A percentile compares a stretch with the other conserved stretches of the same genome.
Evolutionary conservation across 768 basidiomycete species (phyloP).

Genomic region (Termitomyces sp.): DNA sequence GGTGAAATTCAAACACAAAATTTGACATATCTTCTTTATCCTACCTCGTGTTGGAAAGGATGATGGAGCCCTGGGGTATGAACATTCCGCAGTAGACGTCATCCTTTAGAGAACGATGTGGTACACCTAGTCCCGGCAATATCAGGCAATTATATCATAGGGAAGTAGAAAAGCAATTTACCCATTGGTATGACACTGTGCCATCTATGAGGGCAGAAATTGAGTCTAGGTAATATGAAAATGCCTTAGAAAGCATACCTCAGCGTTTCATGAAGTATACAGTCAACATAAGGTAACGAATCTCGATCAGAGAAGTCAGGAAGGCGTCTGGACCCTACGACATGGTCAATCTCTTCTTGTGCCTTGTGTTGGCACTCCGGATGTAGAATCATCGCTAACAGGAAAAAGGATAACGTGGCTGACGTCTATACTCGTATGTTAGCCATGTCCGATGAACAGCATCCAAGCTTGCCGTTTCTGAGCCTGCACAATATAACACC

Average conservation of each 20-base stretch:
- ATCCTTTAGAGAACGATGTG: constrained; percentile 9
- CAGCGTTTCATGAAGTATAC: background rate
- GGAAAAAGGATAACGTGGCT: constrained; percentile 26
- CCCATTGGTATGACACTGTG: background rate
- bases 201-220: background rate
- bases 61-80: too few species aligned
- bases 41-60: too few species aligned
- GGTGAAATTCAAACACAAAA: too few species aligned
- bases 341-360: constrained; percentile 2
- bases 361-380: constrained; percentile 3
- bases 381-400: constrained; percentile 2
- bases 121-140: too few species aligned
- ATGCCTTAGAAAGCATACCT: background rate
- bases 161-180: background rate
- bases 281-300: constrained; percentile 1
- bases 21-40: too few species aligned
- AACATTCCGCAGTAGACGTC: too few species aligned
- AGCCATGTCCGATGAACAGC: too few species aligned
- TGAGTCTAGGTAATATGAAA: too few species aligned
- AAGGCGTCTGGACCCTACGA: background rate
- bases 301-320: constrained; percentile 2
- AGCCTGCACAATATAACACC: constrained; percentile 26
- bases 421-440: constrained; percentile 21
- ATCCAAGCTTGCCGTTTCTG: constrained; percentile 31
- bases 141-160: background rate